Conservation (phyloP, 148 eudicot genomes). For the Diospyros lotus region DNA sequence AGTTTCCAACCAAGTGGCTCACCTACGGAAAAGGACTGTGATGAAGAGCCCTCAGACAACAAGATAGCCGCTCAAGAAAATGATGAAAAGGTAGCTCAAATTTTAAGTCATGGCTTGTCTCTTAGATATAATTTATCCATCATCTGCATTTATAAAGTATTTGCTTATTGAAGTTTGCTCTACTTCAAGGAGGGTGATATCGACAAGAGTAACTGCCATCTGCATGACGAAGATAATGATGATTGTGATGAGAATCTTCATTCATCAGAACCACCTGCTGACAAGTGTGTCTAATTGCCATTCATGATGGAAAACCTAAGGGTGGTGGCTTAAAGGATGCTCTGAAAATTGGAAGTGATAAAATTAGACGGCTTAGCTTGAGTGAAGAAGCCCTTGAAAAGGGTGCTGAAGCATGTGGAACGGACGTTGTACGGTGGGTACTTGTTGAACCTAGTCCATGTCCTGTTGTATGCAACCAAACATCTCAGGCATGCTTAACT, state of each 20-base stretch:
- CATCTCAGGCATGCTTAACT: no score
- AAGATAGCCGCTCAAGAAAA: constrained; percentile 28
- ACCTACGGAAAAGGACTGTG: constrained; percentile 30
- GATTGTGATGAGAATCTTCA: constrained; percentile 11
- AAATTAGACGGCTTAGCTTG: constrained; percentile 74
- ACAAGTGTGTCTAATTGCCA: constrained; percentile 52
- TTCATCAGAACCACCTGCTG: constrained; percentile 34
- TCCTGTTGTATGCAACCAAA: no score
- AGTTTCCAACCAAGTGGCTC: constrained; percentile 18
- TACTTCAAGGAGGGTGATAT: constrained; percentile 21
- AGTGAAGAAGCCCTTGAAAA: constrained; percentile 74
- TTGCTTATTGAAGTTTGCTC: neutral
- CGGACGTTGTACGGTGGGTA: constrained; percentile 53
- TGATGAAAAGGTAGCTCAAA: constrained; percentile 21
- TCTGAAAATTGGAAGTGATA: constrained; percentile 53
- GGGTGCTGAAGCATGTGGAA: constrained; percentile 48
- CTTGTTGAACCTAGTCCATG: no score
- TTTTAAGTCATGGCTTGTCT: neutral
- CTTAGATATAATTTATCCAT: no score
- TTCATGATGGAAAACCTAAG: constrained; percentile 64
- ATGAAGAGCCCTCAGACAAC: constrained; percentile 39
- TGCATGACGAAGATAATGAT: constrained; percentile 31
- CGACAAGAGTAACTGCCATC: constrained; percentile 23
- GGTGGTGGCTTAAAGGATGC: constrained; percentile 58
- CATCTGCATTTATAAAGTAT: neutral